Evolutionary conservation across 371 early-diverging fungal species (phyloP), one percentile per base, ranked within the genome.

Genomic region (Rhizopus sp.): DNA sequence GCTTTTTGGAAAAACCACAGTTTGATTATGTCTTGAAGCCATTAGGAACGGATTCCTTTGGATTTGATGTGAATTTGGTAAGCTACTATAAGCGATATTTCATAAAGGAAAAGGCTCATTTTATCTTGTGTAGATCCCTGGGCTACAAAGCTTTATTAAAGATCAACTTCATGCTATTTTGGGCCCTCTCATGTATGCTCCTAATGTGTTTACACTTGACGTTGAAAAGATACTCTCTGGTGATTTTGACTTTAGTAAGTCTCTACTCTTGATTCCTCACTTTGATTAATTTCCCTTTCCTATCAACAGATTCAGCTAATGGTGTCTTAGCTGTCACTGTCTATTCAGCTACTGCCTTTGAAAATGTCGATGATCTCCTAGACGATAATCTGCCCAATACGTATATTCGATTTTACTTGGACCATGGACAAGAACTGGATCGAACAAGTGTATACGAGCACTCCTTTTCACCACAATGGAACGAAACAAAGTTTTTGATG

Each of bases 11-110:
- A 60, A 82, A 85, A 12, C 99, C 99, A 16, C 66, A 77, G 8
- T 85, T 99, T 57, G 96, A 98, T 72, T 99, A 97, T 79, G 87
- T 87, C 15, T 86, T 99, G 31, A 91, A 95, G 68, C 99, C 99
- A 0, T 72, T 91, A 68, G 88, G 98, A 71, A 87, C 89, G 75
- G 84, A 98, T 55, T 91, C 91, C 7, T 86, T 88, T 76, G 88
- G 93, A 31, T 81, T 93, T 57, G 93, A 93, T 73, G 88, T 93
- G 59, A 88, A 86, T 41, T 77, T 90, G 63, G 84, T 80, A 75
- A 74, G 75, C 23, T 34, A 15, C 23, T 23, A 23, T 23, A 23
- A 2, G 10, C 17, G 15, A 38, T 34, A 7, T 29, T 1, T 8
- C 2, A 8, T 2, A 10, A 7, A n/a, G 23, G 0, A 9, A 53